These are phyloP conservation scores for Pilaira anomala DNA, from an alignment of 192 early-diverging fungal species.

Conservation along the genomic window DNA sequence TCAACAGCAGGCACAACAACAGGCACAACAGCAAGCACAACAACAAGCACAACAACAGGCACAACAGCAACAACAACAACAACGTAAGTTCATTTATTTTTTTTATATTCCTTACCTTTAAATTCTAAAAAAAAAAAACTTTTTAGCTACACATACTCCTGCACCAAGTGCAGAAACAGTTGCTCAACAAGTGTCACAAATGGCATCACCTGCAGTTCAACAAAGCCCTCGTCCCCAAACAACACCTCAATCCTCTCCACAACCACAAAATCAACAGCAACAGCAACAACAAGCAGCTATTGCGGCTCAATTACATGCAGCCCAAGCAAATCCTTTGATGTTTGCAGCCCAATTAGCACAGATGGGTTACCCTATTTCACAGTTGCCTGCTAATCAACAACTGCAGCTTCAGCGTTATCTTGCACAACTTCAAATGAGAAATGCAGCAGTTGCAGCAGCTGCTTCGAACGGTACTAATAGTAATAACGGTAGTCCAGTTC, in stretches of 20 bases:
- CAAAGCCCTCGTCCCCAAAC: constrained; percentile 4
- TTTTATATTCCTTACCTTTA: background rate
- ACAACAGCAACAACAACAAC: constrained; percentile 12
- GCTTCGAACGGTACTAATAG: background rate
- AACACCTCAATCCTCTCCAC: constrained; percentile 10
- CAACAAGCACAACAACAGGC: constrained; percentile 21
- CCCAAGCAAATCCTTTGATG: constrained; percentile 8
- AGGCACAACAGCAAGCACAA: constrained; percentile 31
- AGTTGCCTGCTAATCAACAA: constrained; percentile 25
- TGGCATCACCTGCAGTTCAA: background rate
- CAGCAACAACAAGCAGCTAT: background rate
- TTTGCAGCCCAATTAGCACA: constrained; percentile 34
- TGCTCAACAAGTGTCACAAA: constrained; percentile 1
- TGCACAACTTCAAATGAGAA: constrained; percentile 34
- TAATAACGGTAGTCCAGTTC: background rate
- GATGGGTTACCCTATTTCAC: constrained; percentile 33
- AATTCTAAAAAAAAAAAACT: too few relatives aligned
- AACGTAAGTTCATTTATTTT: background rate
- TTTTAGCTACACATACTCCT: background rate
- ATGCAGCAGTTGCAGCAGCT: constrained; percentile 3
- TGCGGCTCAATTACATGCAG: constrained; percentile 16
- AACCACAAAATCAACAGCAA: constrained; percentile 1
- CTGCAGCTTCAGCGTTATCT: constrained; percentile 34
- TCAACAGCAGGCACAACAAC: constrained; percentile 28
- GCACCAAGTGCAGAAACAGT: constrained; percentile 1